Conservation (phyloP, 352 stramenopile species). For the Achlya hypogyna region DNA sequence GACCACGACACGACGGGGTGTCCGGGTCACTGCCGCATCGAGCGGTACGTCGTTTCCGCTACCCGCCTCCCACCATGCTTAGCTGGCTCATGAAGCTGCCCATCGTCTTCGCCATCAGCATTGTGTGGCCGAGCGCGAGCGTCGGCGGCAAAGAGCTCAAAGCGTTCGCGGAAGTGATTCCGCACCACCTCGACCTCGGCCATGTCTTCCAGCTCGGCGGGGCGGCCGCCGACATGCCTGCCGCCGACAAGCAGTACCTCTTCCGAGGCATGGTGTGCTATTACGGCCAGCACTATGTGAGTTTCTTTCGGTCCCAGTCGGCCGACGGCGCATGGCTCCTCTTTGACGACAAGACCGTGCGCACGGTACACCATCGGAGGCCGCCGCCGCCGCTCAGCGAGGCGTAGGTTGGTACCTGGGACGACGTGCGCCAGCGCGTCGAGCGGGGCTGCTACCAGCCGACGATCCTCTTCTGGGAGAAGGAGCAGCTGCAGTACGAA, state of each 20-base stretch:
- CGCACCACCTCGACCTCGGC: conserved; percentile 38
- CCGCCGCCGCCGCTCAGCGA: not conserved
- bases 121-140: conserved; percentile 69
- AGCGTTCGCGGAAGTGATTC: conserved; percentile 22
- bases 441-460: conserved; percentile 73
- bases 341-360: conserved; percentile 79
- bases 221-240: conserved; percentile 22
- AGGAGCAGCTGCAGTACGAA: conserved; percentile 48
- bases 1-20: conserved; percentile 1
- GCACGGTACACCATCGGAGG: conserved; percentile 16
- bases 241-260: conserved; percentile 36
- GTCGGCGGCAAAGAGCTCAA: conserved; percentile 60
- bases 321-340: conserved; percentile 64
- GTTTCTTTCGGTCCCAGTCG: conserved; percentile 71
- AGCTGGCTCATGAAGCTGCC: conserved; percentile 74
- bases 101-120: conserved; percentile 77
- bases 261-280: conserved; percentile 81
- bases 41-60: not conserved
- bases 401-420: conserved; percentile 51
- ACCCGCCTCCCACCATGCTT: not conserved
- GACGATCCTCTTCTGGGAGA: conserved; percentile 76
- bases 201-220: conserved; percentile 55
- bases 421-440: conserved; percentile 57
- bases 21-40: not conserved
- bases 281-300: conserved; percentile 77